Evolutionary conservation across 2,329 filamentous ascomycete genomes (phyloP).

Genomic region (Mycocentrospora acerina): DNA sequence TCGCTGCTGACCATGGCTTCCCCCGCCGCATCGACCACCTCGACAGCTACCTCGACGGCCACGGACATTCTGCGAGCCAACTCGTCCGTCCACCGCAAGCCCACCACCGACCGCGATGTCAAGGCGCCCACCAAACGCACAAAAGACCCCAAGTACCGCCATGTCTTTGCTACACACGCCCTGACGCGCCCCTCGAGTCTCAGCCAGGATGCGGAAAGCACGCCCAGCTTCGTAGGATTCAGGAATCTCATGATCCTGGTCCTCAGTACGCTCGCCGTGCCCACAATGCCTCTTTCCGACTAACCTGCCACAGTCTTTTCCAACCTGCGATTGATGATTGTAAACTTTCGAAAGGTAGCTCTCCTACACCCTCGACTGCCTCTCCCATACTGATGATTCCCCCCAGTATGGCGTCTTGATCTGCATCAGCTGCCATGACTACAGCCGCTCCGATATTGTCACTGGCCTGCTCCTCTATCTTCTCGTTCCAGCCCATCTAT

Average conservation of each 20-base stretch:
- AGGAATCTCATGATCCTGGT: constrained; percentile 96
- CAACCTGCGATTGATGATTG: constrained; percentile 90
- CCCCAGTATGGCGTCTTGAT: constrained; percentile 88
- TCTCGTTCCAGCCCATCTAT: constrained; percentile 85
- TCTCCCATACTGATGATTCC: constrained; percentile 12
- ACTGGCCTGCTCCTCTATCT: constrained; percentile 79
- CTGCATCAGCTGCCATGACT: constrained; percentile 87
- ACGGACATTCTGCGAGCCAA: constrained; percentile 24
- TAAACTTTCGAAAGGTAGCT: constrained; percentile 88
- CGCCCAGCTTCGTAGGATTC: constrained; percentile 89
- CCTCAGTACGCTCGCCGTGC: constrained; percentile 61
- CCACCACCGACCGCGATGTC: constrained; percentile 15
- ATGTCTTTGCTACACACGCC: constrained; percentile 85
- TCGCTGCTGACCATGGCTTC: constrained; percentile 32
- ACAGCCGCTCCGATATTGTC: constrained; percentile 73
- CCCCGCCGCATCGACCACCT: constrained; percentile 15
- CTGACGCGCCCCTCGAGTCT: constrained; percentile 72
- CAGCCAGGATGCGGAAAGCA: constrained; percentile 73
- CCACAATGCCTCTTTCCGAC: constrained; percentile 5
- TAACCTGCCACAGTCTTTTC: constrained; percentile 69
- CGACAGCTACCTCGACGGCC: constrained; percentile 11
- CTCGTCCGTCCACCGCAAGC: constrained; percentile 27
- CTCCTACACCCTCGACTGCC: constrained; percentile 10
- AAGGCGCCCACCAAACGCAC: constrained; percentile 18
- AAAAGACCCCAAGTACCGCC: constrained; percentile 71